A percentile compares a stretch with the other conserved stretches of the same genome.
These are phyloP conservation scores for Holtermannia corniformis DNA, from an alignment of 768 basidiomycete species.

Conservation along the genomic window DNA sequence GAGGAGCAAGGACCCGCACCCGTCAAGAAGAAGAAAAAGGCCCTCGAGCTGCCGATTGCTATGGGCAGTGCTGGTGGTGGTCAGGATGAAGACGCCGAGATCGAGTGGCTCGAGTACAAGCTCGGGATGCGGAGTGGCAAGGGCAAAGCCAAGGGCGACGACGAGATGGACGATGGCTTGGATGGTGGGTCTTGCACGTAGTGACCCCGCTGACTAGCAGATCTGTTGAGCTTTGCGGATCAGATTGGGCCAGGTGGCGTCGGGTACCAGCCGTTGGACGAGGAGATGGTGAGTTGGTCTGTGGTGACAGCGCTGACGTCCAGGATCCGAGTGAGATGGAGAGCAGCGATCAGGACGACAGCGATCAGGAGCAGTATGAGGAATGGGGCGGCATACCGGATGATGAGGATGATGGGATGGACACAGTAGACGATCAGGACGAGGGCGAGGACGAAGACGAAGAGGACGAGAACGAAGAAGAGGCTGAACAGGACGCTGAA, in stretches of 20 bases:
- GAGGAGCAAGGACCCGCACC: background rate
- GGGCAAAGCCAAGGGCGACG: constrained; percentile 8
- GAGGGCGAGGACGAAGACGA: constrained; percentile 12
- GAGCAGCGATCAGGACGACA: constrained; percentile 6
- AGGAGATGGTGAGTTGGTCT: constrained; percentile 22
- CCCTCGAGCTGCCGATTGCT: constrained; percentile 17
- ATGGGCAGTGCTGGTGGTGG: constrained; percentile 1
- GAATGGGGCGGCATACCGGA: constrained; percentile 8
- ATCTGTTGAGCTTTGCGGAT: constrained; percentile 34
- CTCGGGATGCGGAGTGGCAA: constrained; percentile 48
- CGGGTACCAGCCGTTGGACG: constrained; percentile 37
- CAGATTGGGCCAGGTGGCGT: constrained; percentile 27
- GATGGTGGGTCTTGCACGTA: constrained; percentile 54
- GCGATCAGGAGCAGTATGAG: constrained; percentile 11
- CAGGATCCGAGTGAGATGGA: background rate
- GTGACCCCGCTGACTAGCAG: constrained; percentile 20
- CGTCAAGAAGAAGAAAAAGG: constrained; percentile 23
- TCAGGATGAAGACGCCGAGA: constrained; percentile 70
- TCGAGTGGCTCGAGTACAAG: constrained; percentile 69
- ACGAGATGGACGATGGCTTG: constrained; percentile 44
- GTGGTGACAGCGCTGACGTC: background rate
- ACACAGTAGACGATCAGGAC: constrained; percentile 12
- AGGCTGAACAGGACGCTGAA: constrained; percentile 14
- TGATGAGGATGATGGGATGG: constrained; percentile 10
- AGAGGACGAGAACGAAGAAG: constrained; percentile 17